Evolutionary conservation across 1,284 basidiomycete species (phyloP).

Genomic region (Ustilago curta): DNA sequence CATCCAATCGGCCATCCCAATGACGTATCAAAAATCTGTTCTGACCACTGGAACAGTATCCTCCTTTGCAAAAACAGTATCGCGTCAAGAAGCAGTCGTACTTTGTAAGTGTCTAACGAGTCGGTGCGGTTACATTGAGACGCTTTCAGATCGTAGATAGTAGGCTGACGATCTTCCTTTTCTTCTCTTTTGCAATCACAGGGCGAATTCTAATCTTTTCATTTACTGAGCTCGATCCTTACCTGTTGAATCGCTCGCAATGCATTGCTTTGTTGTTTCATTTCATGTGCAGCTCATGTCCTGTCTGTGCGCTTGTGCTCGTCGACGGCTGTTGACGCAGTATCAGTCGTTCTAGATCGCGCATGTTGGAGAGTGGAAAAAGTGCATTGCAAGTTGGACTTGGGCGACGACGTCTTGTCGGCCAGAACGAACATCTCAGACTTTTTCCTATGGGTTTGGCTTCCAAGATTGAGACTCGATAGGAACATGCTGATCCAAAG

Average conservation of each 20-base stretch:
- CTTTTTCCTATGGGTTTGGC: not conserved
- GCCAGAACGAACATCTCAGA: not conserved
- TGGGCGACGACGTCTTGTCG: not conserved
- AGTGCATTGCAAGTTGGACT: not conserved
- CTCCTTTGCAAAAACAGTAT: constrained; percentile 60
- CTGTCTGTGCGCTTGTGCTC: not conserved
- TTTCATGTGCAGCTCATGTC: not conserved
- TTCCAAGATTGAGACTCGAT: too few relatives aligned
- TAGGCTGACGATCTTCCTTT: not conserved
- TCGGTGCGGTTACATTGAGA: not conserved
- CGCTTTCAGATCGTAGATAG: not conserved
- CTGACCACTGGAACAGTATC: constrained; percentile 57
- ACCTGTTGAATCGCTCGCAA: constrained; percentile 1
- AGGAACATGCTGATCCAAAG: too few relatives aligned
- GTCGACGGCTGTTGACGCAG: not conserved
- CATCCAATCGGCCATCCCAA: constrained; percentile 21
- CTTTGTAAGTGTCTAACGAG: constrained; percentile 49
- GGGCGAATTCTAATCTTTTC: constrained; percentile 16
- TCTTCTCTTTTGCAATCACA: not conserved
- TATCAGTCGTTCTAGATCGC: not conserved
- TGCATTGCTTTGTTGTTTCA: not conserved
- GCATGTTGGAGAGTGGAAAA: not conserved
- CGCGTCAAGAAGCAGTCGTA: constrained; percentile 63
- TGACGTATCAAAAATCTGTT: constrained; percentile 32
- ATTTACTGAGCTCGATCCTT: not conserved